Percentiles rank a stretch among this genome's conserved stretches.
Conservation (phyloP, 805 yeast species). For the Ogataea trehaloabstinens region DNA sequence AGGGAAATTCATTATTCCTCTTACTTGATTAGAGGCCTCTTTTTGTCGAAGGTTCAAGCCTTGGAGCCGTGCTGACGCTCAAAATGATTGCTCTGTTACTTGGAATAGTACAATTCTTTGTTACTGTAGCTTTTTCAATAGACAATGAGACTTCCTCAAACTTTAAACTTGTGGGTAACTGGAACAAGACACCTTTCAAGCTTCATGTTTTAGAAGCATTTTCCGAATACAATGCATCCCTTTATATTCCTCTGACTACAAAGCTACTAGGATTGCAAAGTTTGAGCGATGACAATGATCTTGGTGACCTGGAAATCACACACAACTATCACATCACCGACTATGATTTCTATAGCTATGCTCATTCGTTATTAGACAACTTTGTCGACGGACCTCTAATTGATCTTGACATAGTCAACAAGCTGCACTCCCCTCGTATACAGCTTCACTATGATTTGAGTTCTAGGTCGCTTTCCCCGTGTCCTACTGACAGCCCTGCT, state of each 20-base stretch:
- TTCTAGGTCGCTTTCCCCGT: conserved; percentile 28
- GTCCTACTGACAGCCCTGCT: conserved; percentile 30
- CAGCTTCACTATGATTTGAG: conserved; percentile 54
- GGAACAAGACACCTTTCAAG: conserved; percentile 41
- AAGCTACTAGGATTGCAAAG: conserved; percentile 26
- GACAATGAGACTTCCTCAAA: conserved; percentile 22
- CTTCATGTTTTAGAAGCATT: conserved; percentile 42
- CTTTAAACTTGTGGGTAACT: conserved; percentile 35
- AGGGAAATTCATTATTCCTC: no score
- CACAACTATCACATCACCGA: conserved; percentile 22
- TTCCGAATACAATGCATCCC: conserved; percentile 33
- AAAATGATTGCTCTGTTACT: no score
- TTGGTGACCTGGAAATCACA: conserved; percentile 29
- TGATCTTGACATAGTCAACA: conserved; percentile 44
- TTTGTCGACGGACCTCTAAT: conserved; percentile 24
- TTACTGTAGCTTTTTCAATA: no score
- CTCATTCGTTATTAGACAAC: conserved; percentile 15
- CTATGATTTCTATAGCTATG: conserved; percentile 23
- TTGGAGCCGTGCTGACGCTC: no score
- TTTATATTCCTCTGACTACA: conserved; percentile 35
- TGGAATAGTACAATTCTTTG: no score
- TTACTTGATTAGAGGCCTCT: no score
- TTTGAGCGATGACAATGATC: conserved; percentile 27
- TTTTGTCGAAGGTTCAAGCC: no score
- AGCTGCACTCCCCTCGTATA: conserved; percentile 58